A percentile compares a stretch with the other conserved stretches of the same genome.
Conservation (phyloP, 371 early-diverging fungal species). For the Circinella umbellata region DNA sequence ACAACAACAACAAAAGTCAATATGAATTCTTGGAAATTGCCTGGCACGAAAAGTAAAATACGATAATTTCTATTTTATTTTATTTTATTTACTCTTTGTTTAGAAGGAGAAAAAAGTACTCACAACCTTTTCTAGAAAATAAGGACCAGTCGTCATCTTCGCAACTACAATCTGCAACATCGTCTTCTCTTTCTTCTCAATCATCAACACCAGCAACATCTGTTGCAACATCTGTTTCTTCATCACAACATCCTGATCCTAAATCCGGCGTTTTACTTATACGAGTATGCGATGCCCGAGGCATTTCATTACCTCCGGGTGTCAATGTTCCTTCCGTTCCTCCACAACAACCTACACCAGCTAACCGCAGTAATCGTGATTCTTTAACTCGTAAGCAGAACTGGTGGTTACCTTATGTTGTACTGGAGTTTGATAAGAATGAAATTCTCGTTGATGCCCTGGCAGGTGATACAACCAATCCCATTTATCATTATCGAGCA, state of each 20-base stretch:
- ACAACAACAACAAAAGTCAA: background rate
- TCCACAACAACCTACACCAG: slow-evolving; percentile 28
- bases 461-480: slow-evolving; percentile 75
- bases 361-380: slow-evolving; percentile 58
- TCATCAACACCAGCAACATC: slow-evolving; percentile 12
- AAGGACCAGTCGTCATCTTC: slow-evolving; percentile 26
- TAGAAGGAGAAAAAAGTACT: background rate
- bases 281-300: slow-evolving; percentile 21
- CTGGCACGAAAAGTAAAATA: slow-evolving; percentile 41
- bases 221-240: slow-evolving; percentile 11
- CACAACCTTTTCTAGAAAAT: slow-evolving; percentile 21
- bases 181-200: slow-evolving; percentile 12
- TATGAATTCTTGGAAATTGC: slow-evolving; percentile 50
- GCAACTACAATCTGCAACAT: slow-evolving; percentile 8
- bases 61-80: background rate
- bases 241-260: slow-evolving; percentile 19
- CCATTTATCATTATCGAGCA: slow-evolving; percentile 86
- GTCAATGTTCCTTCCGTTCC: slow-evolving; percentile 30
- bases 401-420: slow-evolving; percentile 86
- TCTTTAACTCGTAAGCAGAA: slow-evolving; percentile 73
- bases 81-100: background rate
- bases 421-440: slow-evolving; percentile 94
- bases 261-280: slow-evolving; percentile 29
- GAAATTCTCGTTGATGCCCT: slow-evolving; percentile 85
- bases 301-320: slow-evolving; percentile 17